phyloP scores from a whole-genome alignment of 2,329 filamentous ascomycete genomes.

The Colletotrichum sp. region DNA sequence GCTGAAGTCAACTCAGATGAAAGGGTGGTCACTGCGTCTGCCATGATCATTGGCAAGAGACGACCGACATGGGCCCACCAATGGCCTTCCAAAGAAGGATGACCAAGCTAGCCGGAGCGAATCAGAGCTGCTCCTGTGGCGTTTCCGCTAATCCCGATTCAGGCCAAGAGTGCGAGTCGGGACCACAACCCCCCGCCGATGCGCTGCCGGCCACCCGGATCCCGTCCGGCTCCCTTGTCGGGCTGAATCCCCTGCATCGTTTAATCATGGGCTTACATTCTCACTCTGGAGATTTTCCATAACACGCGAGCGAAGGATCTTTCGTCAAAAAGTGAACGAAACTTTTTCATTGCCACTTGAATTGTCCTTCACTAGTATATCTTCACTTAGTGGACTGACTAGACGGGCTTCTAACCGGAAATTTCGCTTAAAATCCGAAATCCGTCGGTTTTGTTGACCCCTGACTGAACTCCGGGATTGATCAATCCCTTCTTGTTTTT shows the following conservation, averaged over 20 bases:
- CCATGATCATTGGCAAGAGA: neutral
- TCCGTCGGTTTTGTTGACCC: neutral
- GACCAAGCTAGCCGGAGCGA: neutral
- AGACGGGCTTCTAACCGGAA: neutral
- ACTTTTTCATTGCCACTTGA: neutral
- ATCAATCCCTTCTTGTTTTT: neutral
- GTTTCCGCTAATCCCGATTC: constrained; percentile 9
- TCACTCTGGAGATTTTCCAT: neutral
- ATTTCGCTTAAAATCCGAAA: neutral
- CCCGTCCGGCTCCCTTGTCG: neutral
- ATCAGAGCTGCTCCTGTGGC: neutral
- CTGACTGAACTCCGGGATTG: neutral
- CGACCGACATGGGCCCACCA: neutral
- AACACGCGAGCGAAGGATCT: neutral
- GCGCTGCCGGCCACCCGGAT: neutral
- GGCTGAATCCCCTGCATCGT: neutral
- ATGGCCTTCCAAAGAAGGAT: neutral
- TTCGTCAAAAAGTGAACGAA: neutral
- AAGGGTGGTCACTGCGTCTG: neutral
- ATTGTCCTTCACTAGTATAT: neutral
- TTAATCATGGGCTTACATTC: neutral
- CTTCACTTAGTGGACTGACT: neutral
- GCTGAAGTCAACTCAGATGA: neutral
- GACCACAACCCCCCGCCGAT: neutral
- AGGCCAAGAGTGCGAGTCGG: constrained; percentile 21